Evolutionary conservation across 768 basidiomycete species (phyloP).

Genomic region (Asterophora lycoperdoides): DNA sequence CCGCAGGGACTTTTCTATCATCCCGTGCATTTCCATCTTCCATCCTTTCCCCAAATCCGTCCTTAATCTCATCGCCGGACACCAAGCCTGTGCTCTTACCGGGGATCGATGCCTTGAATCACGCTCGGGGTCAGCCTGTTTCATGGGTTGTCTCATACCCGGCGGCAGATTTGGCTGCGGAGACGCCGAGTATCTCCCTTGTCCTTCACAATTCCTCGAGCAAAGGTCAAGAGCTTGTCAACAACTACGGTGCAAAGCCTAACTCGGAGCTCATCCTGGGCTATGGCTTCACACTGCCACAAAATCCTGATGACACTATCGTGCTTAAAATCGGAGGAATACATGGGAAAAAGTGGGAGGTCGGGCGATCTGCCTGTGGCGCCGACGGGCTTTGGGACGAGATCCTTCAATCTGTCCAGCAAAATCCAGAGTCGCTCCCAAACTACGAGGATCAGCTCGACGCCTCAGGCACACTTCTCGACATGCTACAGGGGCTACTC

Average conservation of each 20-base stretch:
- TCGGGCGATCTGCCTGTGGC: conserved; percentile 53
- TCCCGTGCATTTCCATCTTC: conserved; percentile 90
- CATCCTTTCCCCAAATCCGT: conserved; percentile 56
- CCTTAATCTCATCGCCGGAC: conserved; percentile 44
- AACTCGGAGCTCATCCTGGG: conserved; percentile 88
- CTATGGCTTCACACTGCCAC: conserved; percentile 79
- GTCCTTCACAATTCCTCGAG: conserved; percentile 44
- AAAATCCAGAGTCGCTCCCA: conserved; percentile 21
- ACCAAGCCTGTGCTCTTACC: conserved; percentile 82
- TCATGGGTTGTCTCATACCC: conserved; percentile 68
- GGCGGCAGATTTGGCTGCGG: conserved; percentile 13
- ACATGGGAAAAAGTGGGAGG: conserved; percentile 50
- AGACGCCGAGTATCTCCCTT: conserved; percentile 51
- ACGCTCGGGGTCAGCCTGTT: conserved; percentile 73
- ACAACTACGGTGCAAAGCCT: conserved; percentile 91
- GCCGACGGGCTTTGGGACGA: conserved; percentile 60
- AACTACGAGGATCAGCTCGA: conserved; percentile 65
- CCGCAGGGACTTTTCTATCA: conserved; percentile 72
- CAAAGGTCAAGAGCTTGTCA: conserved; percentile 61
- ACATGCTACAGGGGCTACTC: conserved; percentile 58
- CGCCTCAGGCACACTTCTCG: conserved; percentile 56
- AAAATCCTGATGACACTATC: conserved; percentile 86
- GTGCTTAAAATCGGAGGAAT: conserved; percentile 68
- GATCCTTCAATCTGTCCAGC: conserved; percentile 33
- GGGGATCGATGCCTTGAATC: conserved; percentile 84